phyloP scores from a whole-genome alignment of 352 stramenopile species.

The Blastocystis sp. region DNA sequence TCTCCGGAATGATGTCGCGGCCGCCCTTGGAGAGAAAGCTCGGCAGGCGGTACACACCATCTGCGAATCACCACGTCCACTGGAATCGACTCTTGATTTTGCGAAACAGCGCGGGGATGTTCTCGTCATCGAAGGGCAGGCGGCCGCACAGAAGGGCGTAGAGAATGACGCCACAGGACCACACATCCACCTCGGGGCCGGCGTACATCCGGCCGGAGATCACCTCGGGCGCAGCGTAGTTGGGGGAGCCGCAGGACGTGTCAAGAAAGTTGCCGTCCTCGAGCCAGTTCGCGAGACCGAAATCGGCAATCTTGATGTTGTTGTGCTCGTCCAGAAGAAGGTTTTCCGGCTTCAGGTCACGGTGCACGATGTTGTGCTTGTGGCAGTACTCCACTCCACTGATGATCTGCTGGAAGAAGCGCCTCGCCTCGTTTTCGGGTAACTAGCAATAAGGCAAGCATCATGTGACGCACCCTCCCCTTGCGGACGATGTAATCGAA shows the following conservation, averaged over 20 bases:
- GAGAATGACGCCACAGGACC: constrained; percentile 96
- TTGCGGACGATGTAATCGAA: constrained; percentile 95
- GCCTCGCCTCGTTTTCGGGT: constrained; percentile 89
- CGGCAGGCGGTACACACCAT: constrained; percentile 90
- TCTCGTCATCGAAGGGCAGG: constrained; percentile 93
- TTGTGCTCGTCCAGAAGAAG: constrained; percentile 93
- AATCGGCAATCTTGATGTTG: constrained; percentile 99
- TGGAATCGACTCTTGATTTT: constrained; percentile 88
- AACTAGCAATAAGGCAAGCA: constrained; percentile 76
- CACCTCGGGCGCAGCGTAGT: constrained; percentile 94
- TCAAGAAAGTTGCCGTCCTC: constrained; percentile 95
- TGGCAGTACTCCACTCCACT: constrained; percentile 98
- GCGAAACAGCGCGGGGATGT: constrained; percentile 96
- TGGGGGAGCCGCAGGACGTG: constrained; percentile 93
- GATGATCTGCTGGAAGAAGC: constrained; percentile 96
- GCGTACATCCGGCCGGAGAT: constrained; percentile 96
- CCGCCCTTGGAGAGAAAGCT: constrained; percentile 91
- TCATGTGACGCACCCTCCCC: constrained; percentile 36
- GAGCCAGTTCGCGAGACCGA: constrained; percentile 97
- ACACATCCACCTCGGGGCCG: constrained; percentile 96
- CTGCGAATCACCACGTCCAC: not conserved
- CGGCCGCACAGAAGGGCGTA: constrained; percentile 96
- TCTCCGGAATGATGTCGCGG: constrained; percentile 92
- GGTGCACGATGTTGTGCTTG: constrained; percentile 96
- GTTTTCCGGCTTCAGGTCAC: constrained; percentile 96